Base-by-base conservation (phyloP, 1,284 basidiomycete genomes). In the Boletus smithii region DNA sequence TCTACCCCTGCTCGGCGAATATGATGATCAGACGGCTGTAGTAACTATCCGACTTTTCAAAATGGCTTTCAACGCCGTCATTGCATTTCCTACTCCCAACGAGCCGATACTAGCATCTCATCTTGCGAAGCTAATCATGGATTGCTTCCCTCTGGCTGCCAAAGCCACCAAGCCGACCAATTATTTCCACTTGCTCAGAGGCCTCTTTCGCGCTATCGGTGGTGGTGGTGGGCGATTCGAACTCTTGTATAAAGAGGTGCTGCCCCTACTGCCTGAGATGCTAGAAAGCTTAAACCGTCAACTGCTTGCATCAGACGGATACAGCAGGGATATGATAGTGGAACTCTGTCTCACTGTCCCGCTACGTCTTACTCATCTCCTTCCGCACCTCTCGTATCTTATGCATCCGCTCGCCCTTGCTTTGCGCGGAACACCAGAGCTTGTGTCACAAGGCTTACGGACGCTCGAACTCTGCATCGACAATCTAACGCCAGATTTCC, bases 381-480 rank as follows among this genome's bases (percentile, higher is more conserved):
- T 99, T 24, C 97, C 97, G 0, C 95, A 97, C 72, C 81, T 99
- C 26, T 85, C 85, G 27, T 97, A 97, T 65, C 78, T 99, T 51
- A 99, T 99, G 95, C 90, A 93, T 59, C 97, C 97, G 0, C 78
- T 99, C 33, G 93, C 95, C 1, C 76, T 97, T 42, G 95, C 97
- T 9, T 74, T 99, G 38, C 85, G 89, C 52, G 94, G 93, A 18
- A 81, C 81, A 32, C 80, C 88, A 4, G 95, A 99, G 51, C 81
- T 98, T 41, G 90, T 99, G 49, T 88, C 92, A 36, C 97, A 99
- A 72, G 97, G 97, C 35, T 74, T 99, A 27, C 84, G 97, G 5
- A 99, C 97, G 0, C 80, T 99, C 50, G 97, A 99, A 69, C 77
- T 99, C n/a, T 99, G 95, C 70, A 97, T 99, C 65, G 97, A 99